Base-by-base conservation (phyloP, 2,329 filamentous ascomycete genomes). In the Apiospora phragmitis region DNA sequence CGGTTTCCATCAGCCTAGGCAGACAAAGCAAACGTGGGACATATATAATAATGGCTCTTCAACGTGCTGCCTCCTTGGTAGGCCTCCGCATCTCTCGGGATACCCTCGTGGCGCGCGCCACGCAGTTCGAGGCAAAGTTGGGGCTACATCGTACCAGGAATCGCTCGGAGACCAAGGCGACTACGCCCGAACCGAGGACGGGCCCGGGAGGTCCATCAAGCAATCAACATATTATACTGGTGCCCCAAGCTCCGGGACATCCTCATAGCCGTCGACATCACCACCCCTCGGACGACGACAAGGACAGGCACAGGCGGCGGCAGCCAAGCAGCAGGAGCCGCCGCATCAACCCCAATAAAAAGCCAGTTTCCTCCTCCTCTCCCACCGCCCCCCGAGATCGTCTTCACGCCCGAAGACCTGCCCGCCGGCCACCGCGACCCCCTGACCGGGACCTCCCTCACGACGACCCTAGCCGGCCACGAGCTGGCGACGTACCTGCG, bases 161-260 rank as follows among this genome's bases (percentile, higher is more conserved):
- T 71, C 67, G 21, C 67, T 71, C n/a, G 43, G 67, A 24, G 67
- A 69, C 59, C 59, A 67, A 26, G 70, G 70, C 47, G 47, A 67
- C 41, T 71, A 69, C 41, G 26, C 26, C 5, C 18, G 9, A 14
- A 21, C 3, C 0, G 38, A 35, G 9, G 41, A 29, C 4, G 42
- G 38, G 14, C 45, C 14, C 24, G 43, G 35, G 2, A 55, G 32
- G 18, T n/a, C 45, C 29, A 68, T 70, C 29, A 43, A 49, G 42
- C 26, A 55, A 3, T 70, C 69, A 9, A 45, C 41, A 38, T 62
- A 70, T 42, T 43, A 38, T 62, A 70, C 51, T 43, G 42, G 65
- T 67, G 65, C 21, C 38, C 65, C 65, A 67, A 45, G 65, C 18
- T 67, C 38, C 24, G 26, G 8, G 38, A 67, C n/a, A 67, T 67